Percentiles rank a stretch among this genome's conserved stretches.
These are phyloP conservation scores for Leptographium lundbergii DNA, from an alignment of 2,329 filamentous ascomycete genomes.

Conservation along the genomic window DNA sequence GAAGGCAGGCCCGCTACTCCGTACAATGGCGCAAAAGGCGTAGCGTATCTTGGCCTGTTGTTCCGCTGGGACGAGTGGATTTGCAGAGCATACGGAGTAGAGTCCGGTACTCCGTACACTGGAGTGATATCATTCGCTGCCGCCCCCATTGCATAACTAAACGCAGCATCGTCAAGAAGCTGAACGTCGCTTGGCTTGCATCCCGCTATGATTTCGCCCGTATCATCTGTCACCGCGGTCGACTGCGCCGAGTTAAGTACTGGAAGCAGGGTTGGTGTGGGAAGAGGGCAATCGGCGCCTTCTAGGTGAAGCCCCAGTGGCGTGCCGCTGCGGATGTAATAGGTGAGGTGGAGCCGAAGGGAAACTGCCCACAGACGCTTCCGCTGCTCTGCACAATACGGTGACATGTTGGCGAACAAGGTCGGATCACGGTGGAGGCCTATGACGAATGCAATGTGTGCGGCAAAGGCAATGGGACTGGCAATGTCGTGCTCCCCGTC, in stretches of 20 bases:
- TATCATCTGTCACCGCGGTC: neutral
- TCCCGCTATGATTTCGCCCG: neutral
- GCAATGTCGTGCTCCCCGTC: slow-evolving; percentile 2
- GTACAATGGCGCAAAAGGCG: neutral
- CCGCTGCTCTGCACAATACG: slow-evolving; percentile 12
- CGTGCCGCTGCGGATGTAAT: slow-evolving; percentile 12
- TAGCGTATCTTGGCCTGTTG: neutral
- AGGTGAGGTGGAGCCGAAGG: slow-evolving; percentile 11
- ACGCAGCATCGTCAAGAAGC: neutral
- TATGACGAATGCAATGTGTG: slow-evolving; percentile 11
- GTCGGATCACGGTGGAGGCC: slow-evolving; percentile 13
- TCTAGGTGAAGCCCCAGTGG: slow-evolving; percentile 11
- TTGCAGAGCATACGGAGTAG: slow-evolving; percentile 4
- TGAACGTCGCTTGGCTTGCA: neutral
- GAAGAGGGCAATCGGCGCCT: slow-evolving; percentile 12
- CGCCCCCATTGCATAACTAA: neutral
- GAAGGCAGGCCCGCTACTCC: neutral
- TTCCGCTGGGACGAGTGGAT: neutral
- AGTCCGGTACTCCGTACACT: too few species aligned
- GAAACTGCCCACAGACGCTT: slow-evolving; percentile 13
- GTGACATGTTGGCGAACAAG: slow-evolving; percentile 6
- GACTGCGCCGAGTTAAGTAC: neutral
- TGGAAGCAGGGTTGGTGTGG: neutral
- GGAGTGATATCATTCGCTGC: neutral
- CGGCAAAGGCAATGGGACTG: neutral